These are phyloP conservation scores for Irpex rosettiformis DNA, from an alignment of 1,284 basidiomycete species.

Conservation along the genomic window DNA sequence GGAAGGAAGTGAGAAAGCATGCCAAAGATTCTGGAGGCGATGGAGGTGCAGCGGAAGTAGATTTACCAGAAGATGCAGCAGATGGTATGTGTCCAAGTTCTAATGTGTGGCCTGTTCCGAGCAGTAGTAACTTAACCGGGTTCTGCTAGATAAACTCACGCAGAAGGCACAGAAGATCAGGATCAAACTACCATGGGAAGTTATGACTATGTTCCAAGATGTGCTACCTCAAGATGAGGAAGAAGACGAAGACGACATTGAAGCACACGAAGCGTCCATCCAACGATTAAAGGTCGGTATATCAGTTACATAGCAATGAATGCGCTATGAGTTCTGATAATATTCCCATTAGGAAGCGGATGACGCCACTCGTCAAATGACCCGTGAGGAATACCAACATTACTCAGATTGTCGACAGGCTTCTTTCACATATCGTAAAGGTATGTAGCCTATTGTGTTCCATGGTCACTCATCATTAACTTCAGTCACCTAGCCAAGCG, in stretches of 20 bases:
- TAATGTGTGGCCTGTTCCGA: neutral
- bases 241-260: slow-evolving; percentile 94
- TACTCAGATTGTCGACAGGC: slow-evolving; percentile 98
- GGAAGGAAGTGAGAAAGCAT: slow-evolving; percentile 97
- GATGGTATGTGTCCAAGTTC: slow-evolving; percentile 67
- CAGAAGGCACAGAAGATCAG: slow-evolving; percentile 90
- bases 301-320: neutral
- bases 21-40: slow-evolving; percentile 86
- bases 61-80: slow-evolving; percentile 73
- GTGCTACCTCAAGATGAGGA: slow-evolving; percentile 88
- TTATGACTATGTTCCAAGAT: slow-evolving; percentile 88
- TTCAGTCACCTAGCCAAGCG: slow-evolving; percentile 71
- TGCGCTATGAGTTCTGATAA: neutral
- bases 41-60: slow-evolving; percentile 78
- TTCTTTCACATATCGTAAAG: slow-evolving; percentile 95
- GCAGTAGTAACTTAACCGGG: neutral
- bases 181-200: slow-evolving; percentile 96
- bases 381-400: slow-evolving; percentile 94
- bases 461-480: neutral
- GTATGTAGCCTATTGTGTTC: slow-evolving; percentile 36
- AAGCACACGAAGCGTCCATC: slow-evolving; percentile 93
- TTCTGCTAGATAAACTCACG: slow-evolving; percentile 65
- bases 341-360: slow-evolving; percentile 75
- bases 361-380: slow-evolving; percentile 94
- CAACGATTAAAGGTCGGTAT: slow-evolving; percentile 71